phyloP scores from a whole-genome alignment of 805 yeast species.

The Metschnikowia arizonensis region DNA sequence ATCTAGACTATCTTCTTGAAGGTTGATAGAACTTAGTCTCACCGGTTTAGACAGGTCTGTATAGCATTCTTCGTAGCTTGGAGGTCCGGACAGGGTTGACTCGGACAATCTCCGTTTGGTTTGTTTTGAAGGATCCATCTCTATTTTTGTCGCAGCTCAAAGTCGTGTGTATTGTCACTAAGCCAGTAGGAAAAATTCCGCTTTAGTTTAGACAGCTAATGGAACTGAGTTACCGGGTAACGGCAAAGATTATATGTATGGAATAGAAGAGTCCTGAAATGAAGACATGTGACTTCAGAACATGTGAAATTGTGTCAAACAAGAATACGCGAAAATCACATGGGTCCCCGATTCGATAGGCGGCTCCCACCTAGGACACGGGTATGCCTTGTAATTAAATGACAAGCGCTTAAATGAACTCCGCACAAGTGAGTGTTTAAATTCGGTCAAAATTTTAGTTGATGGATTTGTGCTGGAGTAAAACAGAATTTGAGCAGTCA shows the following conservation, averaged over 20 bases:
- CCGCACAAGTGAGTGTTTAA: not conserved
- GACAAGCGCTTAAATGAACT: not conserved
- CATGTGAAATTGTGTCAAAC: conserved; percentile 5
- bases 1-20: not conserved
- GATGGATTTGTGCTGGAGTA: not conserved
- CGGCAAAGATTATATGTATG: not conserved
- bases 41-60: not conserved
- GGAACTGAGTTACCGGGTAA: not conserved
- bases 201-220: not conserved
- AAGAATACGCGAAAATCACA: conserved; percentile 7
- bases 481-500: not conserved
- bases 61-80: conserved; percentile 1
- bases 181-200: not conserved
- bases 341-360: not conserved
- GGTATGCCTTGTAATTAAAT: not conserved
- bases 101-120: conserved; percentile 14
- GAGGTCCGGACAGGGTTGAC: conserved; percentile 5
- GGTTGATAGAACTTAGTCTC: not conserved
- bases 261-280: not conserved
- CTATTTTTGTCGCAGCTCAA: not conserved
- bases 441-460: not conserved
- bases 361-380: not conserved
- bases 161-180: not conserved
- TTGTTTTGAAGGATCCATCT: conserved; percentile 11
- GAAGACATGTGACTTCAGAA: not conserved